Evolutionary conservation across 164 flowering plant genomes (phyloP).

Genomic region (Brasenia schreberi): DNA sequence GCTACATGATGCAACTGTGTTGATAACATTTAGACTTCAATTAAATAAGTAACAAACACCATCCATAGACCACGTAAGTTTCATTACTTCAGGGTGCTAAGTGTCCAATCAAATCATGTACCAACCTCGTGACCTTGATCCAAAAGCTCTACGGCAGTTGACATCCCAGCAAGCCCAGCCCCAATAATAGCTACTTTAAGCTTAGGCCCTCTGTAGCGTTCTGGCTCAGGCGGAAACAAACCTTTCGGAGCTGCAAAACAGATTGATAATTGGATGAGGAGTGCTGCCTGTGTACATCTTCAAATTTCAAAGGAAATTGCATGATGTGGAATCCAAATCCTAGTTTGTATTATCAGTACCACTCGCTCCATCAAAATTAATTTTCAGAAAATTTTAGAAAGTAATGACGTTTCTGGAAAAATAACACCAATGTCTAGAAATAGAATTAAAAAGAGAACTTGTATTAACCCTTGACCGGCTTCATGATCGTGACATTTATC

Average conservation of each 20-base stretch:
- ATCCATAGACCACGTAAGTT: too few relatives aligned
- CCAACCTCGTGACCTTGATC: conserved; percentile 99
- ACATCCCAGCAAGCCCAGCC: conserved; percentile 99
- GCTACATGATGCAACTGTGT: too few relatives aligned
- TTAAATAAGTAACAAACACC: too few relatives aligned
- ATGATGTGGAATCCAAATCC: not conserved
- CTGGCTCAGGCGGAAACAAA: conserved; percentile 95
- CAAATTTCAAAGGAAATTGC: too few relatives aligned
- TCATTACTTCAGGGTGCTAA: not conserved
- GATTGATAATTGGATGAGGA: conserved; percentile 1
- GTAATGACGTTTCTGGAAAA: not conserved
- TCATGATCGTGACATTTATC: too few relatives aligned
- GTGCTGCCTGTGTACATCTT: not conserved
- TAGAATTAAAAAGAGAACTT: not conserved
- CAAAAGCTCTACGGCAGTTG: conserved; percentile 96
- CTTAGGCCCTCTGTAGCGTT: conserved; percentile 85
- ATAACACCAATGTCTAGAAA: not conserved
- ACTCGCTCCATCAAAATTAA: not conserved
- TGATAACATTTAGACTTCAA: too few relatives aligned
- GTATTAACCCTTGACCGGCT: too few relatives aligned
- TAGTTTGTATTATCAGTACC: not conserved
- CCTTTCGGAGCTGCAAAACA: conserved; percentile 82
- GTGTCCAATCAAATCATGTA: not conserved
- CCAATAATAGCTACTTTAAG: conserved; percentile 97
- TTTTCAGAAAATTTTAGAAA: not conserved